Base-by-base conservation (phyloP, 2,329 filamentous ascomycete genomes). In the Fusarium mangiferae region DNA sequence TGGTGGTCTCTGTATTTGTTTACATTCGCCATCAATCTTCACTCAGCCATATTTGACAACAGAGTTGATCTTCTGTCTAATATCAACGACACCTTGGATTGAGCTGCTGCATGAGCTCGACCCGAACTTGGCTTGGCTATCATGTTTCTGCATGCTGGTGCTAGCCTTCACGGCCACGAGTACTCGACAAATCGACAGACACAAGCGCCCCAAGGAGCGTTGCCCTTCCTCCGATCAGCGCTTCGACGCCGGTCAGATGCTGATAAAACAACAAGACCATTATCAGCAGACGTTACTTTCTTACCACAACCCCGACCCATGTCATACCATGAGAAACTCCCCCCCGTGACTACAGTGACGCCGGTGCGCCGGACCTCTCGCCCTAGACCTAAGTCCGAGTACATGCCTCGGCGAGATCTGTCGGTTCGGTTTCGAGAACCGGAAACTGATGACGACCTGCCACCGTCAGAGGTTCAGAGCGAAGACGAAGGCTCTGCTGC, bases 71-170 rank as follows among this genome's bases (percentile, higher is more conserved):
- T 35, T 26, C n/a, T 24, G 11, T 48, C 44, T 42, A 30, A 44
- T 30, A 55, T 26, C 15, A 42, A 60, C 20, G 8, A 33, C 36
- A n/a, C 36, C 39, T 33, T 42, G 39, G 36, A 64, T 63, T 41
- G 55, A 73, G 62, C 68, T 75, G 59, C 66, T 70, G 42, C 61
- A 77, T 77, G 74, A 70, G 58, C 67, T 76, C 48, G 62, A 66
- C n/a, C 38, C 60, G 58, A 61, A 44, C 20, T 56, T 63, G 68
- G 56, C 67, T 64, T 66, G 67, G 70, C 45, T 69, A 81, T 69
- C 72, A 90, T 91, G 89, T 89, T 90, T 77, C 82, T 90, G 39
- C 89, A 90, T 76, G 84, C 88, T 24, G 89, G 88, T 51, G 89
- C 89, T 56, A 87, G 88, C 80, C 83, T 90, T 26, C 88, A 90